Percentiles rank a stretch among this genome's conserved stretches.
Conservation (phyloP, 2,329 filamentous ascomycete species). For the Aspergillus sp. region DNA sequence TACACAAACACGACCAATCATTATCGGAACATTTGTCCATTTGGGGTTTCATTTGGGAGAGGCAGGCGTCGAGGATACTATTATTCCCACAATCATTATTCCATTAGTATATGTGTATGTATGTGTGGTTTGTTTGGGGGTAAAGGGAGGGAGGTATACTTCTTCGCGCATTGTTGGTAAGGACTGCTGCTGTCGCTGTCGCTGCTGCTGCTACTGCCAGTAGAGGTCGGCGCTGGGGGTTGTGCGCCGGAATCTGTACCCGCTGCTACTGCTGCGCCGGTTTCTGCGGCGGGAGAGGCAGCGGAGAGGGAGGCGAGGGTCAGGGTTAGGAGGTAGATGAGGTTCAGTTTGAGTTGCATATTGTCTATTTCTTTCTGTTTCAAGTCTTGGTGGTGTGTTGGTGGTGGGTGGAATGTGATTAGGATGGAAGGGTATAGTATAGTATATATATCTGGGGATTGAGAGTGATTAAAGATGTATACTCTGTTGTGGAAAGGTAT, state of each 20-base stretch:
- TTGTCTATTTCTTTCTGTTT: background rate
- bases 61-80: constrained; percentile 18
- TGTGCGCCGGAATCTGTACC: no score
- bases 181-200: background rate
- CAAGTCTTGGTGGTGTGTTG: no score
- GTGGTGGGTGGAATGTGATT: background rate
- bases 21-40: constrained; percentile 14
- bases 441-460: no score
- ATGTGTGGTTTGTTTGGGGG: background rate
- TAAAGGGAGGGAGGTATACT: constrained; percentile 1
- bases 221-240: background rate
- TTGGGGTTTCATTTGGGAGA: constrained; percentile 7
- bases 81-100: no score
- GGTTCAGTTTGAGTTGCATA: constrained; percentile 9
- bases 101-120: background rate
- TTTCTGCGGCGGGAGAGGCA: background rate
- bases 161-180: constrained; percentile 13
- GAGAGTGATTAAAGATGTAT: no score
- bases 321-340: constrained; percentile 5
- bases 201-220: constrained; percentile 1
- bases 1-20: constrained; percentile 18
- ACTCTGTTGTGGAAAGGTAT: no score
- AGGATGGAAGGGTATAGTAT: no score
- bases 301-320: constrained; percentile 6
- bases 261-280: background rate